Percentiles rank a stretch among this genome's conserved stretches.
These are phyloP conservation scores for Didymella keratinophila DNA, from an alignment of 2,329 filamentous ascomycete species.

Conservation along the genomic window DNA sequence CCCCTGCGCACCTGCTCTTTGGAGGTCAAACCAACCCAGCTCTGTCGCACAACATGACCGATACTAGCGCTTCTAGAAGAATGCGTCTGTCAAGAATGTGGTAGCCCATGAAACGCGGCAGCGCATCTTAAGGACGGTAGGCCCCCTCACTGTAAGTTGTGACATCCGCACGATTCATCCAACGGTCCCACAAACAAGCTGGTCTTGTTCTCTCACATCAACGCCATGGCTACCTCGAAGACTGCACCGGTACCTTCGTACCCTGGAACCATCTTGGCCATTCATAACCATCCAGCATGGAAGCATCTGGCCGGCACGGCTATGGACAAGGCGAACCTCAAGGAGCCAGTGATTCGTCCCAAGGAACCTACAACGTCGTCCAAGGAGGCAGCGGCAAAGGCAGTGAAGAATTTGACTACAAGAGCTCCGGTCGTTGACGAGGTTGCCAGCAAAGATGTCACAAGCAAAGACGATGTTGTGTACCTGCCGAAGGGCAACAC, in stretches of 20 bases:
- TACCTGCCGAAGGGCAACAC: conserved; percentile 11
- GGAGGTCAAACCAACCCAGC: conserved; percentile 13
- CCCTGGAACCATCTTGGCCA: conserved; percentile 10
- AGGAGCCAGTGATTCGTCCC: conserved; percentile 6
- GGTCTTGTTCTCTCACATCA: conserved; percentile 4
- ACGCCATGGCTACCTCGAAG: conserved; percentile 10
- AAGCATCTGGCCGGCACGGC: conserved; percentile 14
- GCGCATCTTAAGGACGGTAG: conserved; percentile 16
- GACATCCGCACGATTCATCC: conserved; percentile 6
- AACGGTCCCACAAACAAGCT: conserved; percentile 8
- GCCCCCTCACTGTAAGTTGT: conserved; percentile 13
- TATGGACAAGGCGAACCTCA: conserved; percentile 10
- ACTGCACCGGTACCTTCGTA: conserved; percentile 16
- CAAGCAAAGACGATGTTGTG: conserved; percentile 4
- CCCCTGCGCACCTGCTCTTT: conserved; percentile 11
- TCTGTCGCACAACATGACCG: conserved; percentile 15
- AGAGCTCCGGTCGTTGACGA: background rate
- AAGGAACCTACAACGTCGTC: background rate
- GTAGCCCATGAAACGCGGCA: conserved; percentile 16
- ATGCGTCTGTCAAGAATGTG: conserved; percentile 7
- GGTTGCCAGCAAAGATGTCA: background rate
- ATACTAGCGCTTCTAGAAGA: conserved; percentile 11
- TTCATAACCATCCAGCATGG: conserved; percentile 17
- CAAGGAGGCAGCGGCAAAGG: background rate
- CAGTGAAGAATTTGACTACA: background rate